Evolutionary conservation across 1,284 basidiomycete species (phyloP).

Genomic region (Sporisorium exsertum): DNA sequence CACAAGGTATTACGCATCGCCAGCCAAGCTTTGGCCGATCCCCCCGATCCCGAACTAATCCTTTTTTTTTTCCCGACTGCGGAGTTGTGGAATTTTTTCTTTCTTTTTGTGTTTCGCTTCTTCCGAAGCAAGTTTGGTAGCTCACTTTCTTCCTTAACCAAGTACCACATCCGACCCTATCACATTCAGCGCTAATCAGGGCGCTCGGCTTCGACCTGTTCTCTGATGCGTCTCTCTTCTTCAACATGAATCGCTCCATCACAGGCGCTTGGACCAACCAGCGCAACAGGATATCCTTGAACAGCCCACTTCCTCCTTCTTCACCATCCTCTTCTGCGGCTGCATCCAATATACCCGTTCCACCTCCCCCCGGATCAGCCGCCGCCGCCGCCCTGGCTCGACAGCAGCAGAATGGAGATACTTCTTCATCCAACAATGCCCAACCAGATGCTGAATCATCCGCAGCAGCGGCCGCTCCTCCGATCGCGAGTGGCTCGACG

Average conservation of each 20-base stretch:
- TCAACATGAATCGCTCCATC: conserved; percentile 63
- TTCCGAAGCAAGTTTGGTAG: not conserved
- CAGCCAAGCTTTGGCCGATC: not conserved
- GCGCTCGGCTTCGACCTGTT: conserved; percentile 9
- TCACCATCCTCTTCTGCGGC: conserved; percentile 19
- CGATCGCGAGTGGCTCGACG: conserved; percentile 29
- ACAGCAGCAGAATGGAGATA: conserved; percentile 37
- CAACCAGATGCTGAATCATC: conserved; percentile 1
- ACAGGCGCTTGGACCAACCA: conserved; percentile 62
- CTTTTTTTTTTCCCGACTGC: conserved; percentile 1
- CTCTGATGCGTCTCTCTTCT: conserved; percentile 27
- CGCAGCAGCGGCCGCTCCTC: conserved; percentile 10
- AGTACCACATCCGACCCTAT: not conserved
- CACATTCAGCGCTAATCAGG: not conserved
- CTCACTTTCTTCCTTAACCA: not conserved
- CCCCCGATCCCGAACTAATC: conserved; percentile 4
- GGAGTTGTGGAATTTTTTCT: not conserved
- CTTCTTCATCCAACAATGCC: conserved; percentile 4
- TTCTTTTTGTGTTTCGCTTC: not conserved
- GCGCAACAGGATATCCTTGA: conserved; percentile 58
- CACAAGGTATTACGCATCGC: too few relatives aligned
- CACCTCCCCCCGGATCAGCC: conserved; percentile 54
- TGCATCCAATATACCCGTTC: conserved; percentile 45
- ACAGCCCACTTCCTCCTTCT: conserved; percentile 46
- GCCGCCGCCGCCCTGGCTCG: conserved; percentile 54